Evolutionary conservation across 2,329 filamentous ascomycete species (phyloP).

Genomic region (Davidsoniella virescens): DNA sequence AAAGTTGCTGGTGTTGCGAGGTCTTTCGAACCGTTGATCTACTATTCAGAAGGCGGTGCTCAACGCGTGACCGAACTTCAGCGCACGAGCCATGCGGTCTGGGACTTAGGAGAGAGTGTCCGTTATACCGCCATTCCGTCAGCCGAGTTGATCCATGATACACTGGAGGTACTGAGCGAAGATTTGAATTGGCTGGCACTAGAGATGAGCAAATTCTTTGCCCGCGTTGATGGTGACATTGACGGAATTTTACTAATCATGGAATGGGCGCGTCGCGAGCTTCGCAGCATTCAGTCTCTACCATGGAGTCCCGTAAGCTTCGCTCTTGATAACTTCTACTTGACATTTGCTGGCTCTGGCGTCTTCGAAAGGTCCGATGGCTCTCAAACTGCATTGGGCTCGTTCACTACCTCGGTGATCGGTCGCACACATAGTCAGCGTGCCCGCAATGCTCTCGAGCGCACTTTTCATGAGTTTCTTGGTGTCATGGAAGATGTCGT

Average conservation of each 20-base stretch:
- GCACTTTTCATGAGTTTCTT: slow-evolving; percentile 78
- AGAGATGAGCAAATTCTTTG: slow-evolving; percentile 83
- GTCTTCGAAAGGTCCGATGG: slow-evolving; percentile 38
- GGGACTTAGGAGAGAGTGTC: slow-evolving; percentile 86
- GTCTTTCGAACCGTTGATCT: slow-evolving; percentile 85
- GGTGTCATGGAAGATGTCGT: slow-evolving; percentile 80
- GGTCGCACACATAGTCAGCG: slow-evolving; percentile 68
- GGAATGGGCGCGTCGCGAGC: slow-evolving; percentile 85
- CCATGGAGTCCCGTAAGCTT: slow-evolving; percentile 44
- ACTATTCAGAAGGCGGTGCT: slow-evolving; percentile 81
- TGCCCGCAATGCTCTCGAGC: slow-evolving; percentile 63
- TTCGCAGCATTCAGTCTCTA: slow-evolving; percentile 48
- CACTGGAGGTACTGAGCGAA: slow-evolving; percentile 73
- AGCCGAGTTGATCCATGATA: slow-evolving; percentile 67
- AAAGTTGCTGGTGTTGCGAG: slow-evolving; percentile 81
- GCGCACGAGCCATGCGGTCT: slow-evolving; percentile 82
- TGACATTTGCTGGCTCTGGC: slow-evolving; percentile 49
- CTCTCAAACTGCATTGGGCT: slow-evolving; percentile 51
- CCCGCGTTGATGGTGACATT: slow-evolving; percentile 82
- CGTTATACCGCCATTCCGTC: slow-evolving; percentile 68
- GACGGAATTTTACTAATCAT: slow-evolving; percentile 86
- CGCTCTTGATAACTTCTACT: slow-evolving; percentile 71
- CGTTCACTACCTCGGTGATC: slow-evolving; percentile 54
- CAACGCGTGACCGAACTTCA: slow-evolving; percentile 76
- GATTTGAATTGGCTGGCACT: slow-evolving; percentile 69